A percentile compares a stretch with the other conserved stretches of the same genome.
These are phyloP conservation scores for Pseudonectria buxi DNA, from an alignment of 2,329 filamentous ascomycete genomes.

Conservation along the genomic window DNA sequence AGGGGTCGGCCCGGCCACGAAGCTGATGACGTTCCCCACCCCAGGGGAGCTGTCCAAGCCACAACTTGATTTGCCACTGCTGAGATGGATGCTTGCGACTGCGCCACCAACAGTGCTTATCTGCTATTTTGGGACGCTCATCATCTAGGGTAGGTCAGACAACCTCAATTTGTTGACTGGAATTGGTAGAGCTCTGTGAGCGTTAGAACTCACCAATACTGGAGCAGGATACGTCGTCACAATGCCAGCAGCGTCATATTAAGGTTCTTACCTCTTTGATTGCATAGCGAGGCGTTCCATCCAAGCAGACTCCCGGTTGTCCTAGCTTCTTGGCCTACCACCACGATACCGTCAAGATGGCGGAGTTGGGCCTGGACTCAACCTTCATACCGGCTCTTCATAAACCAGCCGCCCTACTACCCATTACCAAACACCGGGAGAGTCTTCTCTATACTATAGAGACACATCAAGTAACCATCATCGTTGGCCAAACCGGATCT, in stretches of 20 bases:
- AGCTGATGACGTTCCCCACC: conserved; percentile 34
- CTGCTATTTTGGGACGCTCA: too few relatives aligned
- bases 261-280: too few relatives aligned
- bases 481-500: conserved; percentile 89
- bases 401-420: conserved; percentile 75
- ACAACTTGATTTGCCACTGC: conserved; percentile 20
- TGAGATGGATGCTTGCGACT: conserved; percentile 3
- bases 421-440: conserved; percentile 77
- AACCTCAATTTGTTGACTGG: too few relatives aligned
- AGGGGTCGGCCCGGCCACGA: conserved; percentile 25
- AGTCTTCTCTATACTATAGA: conserved; percentile 81
- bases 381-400: conserved; percentile 74
- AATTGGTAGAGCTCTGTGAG: too few relatives aligned
- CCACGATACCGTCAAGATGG: conserved; percentile 31
- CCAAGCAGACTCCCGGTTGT: too few relatives aligned
- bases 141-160: background rate
- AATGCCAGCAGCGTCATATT: too few relatives aligned
- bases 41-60: conserved; percentile 12
- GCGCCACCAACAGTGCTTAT: background rate
- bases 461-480: conserved; percentile 74
- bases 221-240: too few relatives aligned
- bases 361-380: conserved; percentile 50
- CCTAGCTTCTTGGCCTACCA: background rate
- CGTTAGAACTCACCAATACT: too few relatives aligned
- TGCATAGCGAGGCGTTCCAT: too few relatives aligned